phyloP scores from a whole-genome alignment of 2,329 filamentous ascomycete species.

The Mariannaea elegans region DNA sequence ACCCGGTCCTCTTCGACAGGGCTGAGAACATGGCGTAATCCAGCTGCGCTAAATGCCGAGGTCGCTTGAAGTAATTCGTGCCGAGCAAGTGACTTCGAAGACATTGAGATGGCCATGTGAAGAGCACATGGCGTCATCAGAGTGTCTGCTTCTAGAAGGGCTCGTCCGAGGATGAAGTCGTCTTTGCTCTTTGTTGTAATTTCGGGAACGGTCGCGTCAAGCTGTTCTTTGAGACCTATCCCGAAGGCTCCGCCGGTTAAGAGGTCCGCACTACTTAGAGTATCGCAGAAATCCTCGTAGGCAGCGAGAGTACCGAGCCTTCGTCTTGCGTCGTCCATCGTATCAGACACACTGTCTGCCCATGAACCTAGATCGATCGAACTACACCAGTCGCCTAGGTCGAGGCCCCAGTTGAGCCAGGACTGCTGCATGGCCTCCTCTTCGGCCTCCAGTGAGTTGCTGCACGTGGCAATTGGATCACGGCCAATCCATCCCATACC shows the following conservation, averaged over 20 bases:
- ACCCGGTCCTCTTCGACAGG: slow-evolving; percentile 47
- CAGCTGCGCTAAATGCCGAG: not conserved
- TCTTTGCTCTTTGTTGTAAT: slow-evolving; percentile 58
- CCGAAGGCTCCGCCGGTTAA: slow-evolving; percentile 61
- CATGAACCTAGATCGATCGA: slow-evolving; percentile 51
- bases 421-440: slow-evolving; percentile 71
- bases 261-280: slow-evolving; percentile 73
- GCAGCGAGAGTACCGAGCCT: slow-evolving; percentile 54
- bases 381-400: slow-evolving; percentile 66
- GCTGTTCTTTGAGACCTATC: slow-evolving; percentile 52
- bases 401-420: slow-evolving; percentile 74
- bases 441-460: slow-evolving; percentile 55
- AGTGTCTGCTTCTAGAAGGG: slow-evolving; percentile 57
- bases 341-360: slow-evolving; percentile 41
- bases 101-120: slow-evolving; percentile 39
- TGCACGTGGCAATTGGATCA: slow-evolving; percentile 58
- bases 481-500: slow-evolving; percentile 82
- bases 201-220: slow-evolving; percentile 72
- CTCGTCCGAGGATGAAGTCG: slow-evolving; percentile 60
- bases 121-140: slow-evolving; percentile 42
- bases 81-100: slow-evolving; percentile 44
- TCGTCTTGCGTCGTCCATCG: slow-evolving; percentile 25
- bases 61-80: slow-evolving; percentile 25
- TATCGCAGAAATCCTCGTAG: slow-evolving; percentile 64
- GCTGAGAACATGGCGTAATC: slow-evolving; percentile 22